phyloP scores from a whole-genome alignment of 169 alveolate species.

The Babesia bigemina region DNA sequence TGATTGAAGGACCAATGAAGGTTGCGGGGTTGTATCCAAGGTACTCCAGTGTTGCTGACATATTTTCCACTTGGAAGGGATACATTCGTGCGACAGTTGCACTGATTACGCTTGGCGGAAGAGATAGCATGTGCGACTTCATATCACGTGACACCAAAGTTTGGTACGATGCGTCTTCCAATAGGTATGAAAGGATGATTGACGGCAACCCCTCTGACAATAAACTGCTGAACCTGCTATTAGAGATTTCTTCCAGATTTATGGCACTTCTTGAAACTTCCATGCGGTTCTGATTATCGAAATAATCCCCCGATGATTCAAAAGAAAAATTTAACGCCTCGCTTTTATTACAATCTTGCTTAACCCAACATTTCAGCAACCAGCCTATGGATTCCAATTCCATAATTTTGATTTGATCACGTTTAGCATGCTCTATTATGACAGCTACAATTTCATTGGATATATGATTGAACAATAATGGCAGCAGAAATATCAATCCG shows the following conservation, averaged over 20 bases:
- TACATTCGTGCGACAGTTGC: conserved; percentile 1
- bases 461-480: conserved; percentile 6
- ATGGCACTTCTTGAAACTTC: no score
- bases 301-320: neutral
- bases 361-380: conserved; percentile 17
- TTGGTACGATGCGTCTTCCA: conserved; percentile 1
- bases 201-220: conserved; percentile 9
- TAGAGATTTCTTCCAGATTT: neutral
- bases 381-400: conserved; percentile 18
- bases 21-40: conserved; percentile 11
- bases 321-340: neutral
- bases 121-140: neutral
- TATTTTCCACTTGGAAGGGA: conserved; percentile 15
- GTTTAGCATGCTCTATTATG: conserved; percentile 1
- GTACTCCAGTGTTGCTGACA: conserved; percentile 14
- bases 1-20: neutral
- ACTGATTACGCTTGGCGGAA: neutral
- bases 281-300: no score
- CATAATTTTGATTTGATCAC: neutral
- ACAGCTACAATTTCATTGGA: neutral
- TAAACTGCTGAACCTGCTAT: neutral
- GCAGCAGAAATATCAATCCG: conserved; percentile 8
- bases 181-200: neutral
- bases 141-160: neutral
- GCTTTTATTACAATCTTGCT: neutral